Evolutionary conservation across 768 basidiomycete genomes (phyloP), one percentile per base, ranked within the genome.

Genomic region (Mycena crocata): DNA sequence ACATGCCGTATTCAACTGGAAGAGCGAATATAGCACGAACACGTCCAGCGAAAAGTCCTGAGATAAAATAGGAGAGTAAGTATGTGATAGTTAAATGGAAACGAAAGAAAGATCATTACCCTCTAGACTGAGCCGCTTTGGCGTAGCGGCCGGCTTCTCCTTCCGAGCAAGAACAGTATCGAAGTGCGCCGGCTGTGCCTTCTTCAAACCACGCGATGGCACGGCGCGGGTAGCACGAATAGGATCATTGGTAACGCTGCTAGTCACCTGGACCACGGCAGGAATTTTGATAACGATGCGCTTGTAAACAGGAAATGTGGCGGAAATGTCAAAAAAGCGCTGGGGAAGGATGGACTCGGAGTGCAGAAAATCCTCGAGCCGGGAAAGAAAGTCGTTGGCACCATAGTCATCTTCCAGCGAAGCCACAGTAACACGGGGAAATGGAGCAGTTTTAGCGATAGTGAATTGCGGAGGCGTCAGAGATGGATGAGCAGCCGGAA

Each of bases 311-410:
- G 61, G 23, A 19, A 62, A 62, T 3, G 42, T 28, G 1, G 61
- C 32, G 9, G 51, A 46, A 15, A 55, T 55, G 14, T 45, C 34
- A 35, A n/a, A 1, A 34, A 55, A 55, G 2, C 40, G 44, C 7
- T 5, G 55, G 8, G 63, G 48, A 19, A 57, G 23, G 21, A 69
- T 52, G 37, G 57, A 59, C 19, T 64, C 37, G 1, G 45, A 34
- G 14, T 30, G 48, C 17, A 73, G 50, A 19, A 68, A 69, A 15
- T 42, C 37, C 19, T 51, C 49, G 32, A 73, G 66, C 28, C 64
- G 57, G 26, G n/a, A 17, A 5, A 73, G 61, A 42, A 73, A 73
- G 21, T 71, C 50, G 13, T 21, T 14, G 1, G 67, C 64, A 19
- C 65, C 62, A 24, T 45, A 73, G 17, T 70, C 64, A 1, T 55